Conservation (phyloP, 768 basidiomycete genomes). For the Suillus plorans region DNA sequence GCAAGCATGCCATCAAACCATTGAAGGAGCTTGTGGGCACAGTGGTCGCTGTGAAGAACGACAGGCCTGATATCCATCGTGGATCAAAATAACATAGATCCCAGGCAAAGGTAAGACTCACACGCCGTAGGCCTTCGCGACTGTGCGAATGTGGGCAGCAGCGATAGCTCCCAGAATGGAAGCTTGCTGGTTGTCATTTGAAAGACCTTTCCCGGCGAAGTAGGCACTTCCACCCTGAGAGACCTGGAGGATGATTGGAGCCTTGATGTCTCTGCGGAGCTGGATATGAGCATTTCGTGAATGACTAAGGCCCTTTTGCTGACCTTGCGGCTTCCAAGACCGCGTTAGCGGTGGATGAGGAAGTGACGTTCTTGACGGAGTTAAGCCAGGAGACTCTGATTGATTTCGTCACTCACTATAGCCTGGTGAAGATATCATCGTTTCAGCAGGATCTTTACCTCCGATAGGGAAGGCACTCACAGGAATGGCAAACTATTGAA, state of each 20-base stretch:
- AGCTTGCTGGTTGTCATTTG: constrained; percentile 94
- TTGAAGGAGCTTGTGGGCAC: constrained; percentile 94
- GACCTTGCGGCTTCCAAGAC: constrained; percentile 94
- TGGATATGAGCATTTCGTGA: constrained; percentile 10
- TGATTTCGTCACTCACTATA: constrained; percentile 55
- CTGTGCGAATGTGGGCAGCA: constrained; percentile 85
- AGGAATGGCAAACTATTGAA: constrained; percentile 74
- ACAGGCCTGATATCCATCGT: constrained; percentile 67
- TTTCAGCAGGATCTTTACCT: background rate
- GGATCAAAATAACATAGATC: constrained; percentile 6
- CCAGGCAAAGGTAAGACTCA: constrained; percentile 40
- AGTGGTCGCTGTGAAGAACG: constrained; percentile 97
- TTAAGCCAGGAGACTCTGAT: background rate
- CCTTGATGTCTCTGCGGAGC: constrained; percentile 77
- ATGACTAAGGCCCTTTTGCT: constrained; percentile 8
- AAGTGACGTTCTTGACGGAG: constrained; percentile 81
- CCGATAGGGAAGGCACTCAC: constrained; percentile 45
- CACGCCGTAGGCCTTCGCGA: constrained; percentile 92
- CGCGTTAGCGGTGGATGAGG: constrained; percentile 92
- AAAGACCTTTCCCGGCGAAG: constrained; percentile 94
- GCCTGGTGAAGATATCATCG: constrained; percentile 43
- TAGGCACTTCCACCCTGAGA: constrained; percentile 97
- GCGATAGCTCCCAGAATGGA: constrained; percentile 91
- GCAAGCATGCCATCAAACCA: constrained; percentile 99
- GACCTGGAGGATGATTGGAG: constrained; percentile 96